Conservation (phyloP, 2,329 filamentous ascomycete species). For the Lachnellula suecica region DNA sequence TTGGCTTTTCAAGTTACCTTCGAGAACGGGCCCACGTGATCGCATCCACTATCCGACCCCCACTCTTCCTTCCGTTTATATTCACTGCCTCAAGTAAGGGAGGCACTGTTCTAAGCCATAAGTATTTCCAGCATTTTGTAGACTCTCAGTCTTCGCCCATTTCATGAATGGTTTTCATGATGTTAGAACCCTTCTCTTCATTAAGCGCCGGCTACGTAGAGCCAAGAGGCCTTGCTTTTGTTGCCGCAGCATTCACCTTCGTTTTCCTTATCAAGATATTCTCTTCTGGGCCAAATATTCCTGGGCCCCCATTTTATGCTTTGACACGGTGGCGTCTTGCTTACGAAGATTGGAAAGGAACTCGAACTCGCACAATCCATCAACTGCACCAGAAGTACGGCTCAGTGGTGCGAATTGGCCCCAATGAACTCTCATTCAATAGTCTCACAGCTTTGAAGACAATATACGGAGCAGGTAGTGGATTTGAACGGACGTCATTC, state of each 20-base stretch:
- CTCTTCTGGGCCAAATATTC: not conserved
- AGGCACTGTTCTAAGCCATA: no score
- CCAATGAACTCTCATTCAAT: slow-evolving; percentile 35
- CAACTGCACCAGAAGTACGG: slow-evolving; percentile 10
- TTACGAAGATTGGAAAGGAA: slow-evolving; percentile 6
- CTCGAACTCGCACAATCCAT: slow-evolving; percentile 4
- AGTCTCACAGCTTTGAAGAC: slow-evolving; percentile 44
- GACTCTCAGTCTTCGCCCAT: not conserved
- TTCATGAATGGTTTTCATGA: not conserved
- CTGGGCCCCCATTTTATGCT: slow-evolving; percentile 6
- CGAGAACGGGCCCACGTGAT: no score
- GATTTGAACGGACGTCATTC: slow-evolving; percentile 42
- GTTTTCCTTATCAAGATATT: not conserved
- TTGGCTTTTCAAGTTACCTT: no score
- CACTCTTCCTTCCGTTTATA: no score
- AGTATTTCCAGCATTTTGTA: no score
- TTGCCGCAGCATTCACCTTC: not conserved
- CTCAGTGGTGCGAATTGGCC: slow-evolving; percentile 35
- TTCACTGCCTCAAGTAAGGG: no score
- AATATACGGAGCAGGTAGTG: slow-evolving; percentile 54
- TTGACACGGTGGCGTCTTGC: slow-evolving; percentile 1
- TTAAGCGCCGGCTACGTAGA: not conserved
- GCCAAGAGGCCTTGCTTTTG: not conserved
- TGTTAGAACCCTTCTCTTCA: no score
- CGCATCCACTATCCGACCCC: no score